phyloP scores from a whole-genome alignment of 2,329 filamentous ascomycete genomes.

The Ustulina deusta region DNA sequence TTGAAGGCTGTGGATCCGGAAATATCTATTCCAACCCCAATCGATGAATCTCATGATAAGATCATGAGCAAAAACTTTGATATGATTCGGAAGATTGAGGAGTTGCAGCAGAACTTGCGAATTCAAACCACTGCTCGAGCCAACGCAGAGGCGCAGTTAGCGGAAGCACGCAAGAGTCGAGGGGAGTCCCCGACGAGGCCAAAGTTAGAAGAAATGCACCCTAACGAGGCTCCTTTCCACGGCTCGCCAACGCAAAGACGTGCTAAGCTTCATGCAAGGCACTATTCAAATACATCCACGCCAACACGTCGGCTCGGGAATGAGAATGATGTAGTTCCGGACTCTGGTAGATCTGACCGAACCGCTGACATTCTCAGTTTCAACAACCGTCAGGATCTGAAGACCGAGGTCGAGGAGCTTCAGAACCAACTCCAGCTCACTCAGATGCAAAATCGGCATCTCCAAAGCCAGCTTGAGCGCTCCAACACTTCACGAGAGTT shows the following conservation, averaged over 20 bases:
- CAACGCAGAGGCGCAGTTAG: slow-evolving; percentile 85
- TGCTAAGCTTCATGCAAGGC: slow-evolving; percentile 64
- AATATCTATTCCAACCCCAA: slow-evolving; percentile 71
- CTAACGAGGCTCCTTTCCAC: slow-evolving; percentile 80
- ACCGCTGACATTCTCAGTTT: slow-evolving; percentile 86
- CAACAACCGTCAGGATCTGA: slow-evolving; percentile 91
- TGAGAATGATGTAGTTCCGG: slow-evolving; percentile 71
- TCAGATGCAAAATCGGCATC: slow-evolving; percentile 94
- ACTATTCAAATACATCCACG: slow-evolving; percentile 80
- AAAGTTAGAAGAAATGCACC: slow-evolving; percentile 87
- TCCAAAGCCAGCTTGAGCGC: slow-evolving; percentile 87
- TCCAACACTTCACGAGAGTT: slow-evolving; percentile 70
- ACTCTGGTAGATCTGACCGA: slow-evolving; percentile 85
- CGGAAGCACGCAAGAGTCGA: slow-evolving; percentile 79
- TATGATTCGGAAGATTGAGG: slow-evolving; percentile 86
- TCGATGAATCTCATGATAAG: slow-evolving; percentile 71
- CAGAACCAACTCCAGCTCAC: slow-evolving; percentile 94
- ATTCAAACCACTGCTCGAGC: slow-evolving; percentile 83
- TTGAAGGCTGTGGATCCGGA: slow-evolving; percentile 89
- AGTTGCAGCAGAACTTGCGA: slow-evolving; percentile 87
- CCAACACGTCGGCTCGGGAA: slow-evolving; percentile 78
- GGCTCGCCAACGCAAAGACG: slow-evolving; percentile 80
- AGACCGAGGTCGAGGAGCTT: slow-evolving; percentile 88
- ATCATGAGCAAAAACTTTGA: slow-evolving; percentile 81
- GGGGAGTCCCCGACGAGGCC: slow-evolving; percentile 78